Evolutionary conservation across 2,329 filamentous ascomycete species (phyloP).

Genomic region (Dichotomopilus funicola): DNA sequence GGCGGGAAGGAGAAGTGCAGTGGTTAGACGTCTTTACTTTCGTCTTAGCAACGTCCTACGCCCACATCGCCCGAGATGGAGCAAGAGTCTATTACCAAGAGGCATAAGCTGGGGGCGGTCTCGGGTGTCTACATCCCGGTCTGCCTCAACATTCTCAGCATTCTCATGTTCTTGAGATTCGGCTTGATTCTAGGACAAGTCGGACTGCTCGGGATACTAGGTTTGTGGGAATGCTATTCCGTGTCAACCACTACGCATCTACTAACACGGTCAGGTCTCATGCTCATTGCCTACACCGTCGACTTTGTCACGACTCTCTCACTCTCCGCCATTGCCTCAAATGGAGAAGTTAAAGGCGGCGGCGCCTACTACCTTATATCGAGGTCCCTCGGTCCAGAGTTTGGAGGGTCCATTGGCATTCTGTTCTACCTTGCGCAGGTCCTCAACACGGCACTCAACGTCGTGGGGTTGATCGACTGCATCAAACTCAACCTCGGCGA

Average conservation of each 20-base stretch:
- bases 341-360: constrained; percentile 80
- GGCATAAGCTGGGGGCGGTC: constrained; percentile 65
- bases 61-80: constrained; percentile 27
- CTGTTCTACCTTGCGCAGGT: constrained; percentile 88
- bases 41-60: background rate
- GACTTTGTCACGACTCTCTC: constrained; percentile 81
- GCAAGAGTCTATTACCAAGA: constrained; percentile 30
- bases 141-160: constrained; percentile 82
- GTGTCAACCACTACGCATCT: background rate
- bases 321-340: constrained; percentile 81
- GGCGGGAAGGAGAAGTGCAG: too few relatives aligned
- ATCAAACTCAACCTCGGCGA: constrained; percentile 67
- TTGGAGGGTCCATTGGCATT: constrained; percentile 80
- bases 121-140: constrained; percentile 81
- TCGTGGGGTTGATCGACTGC: constrained; percentile 80
- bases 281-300: constrained; percentile 69
- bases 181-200: constrained; percentile 77
- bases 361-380: constrained; percentile 88
- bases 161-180: constrained; percentile 88
- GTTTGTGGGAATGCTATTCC: constrained; percentile 33
- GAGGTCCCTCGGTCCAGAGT: constrained; percentile 77
- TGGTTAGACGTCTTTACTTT: background rate
- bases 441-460: constrained; percentile 80
- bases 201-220: constrained; percentile 72
- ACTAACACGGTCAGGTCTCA: constrained; percentile 49